phyloP scores from a whole-genome alignment of 2,329 filamentous ascomycete species.

The Aureobasidium sp. region DNA sequence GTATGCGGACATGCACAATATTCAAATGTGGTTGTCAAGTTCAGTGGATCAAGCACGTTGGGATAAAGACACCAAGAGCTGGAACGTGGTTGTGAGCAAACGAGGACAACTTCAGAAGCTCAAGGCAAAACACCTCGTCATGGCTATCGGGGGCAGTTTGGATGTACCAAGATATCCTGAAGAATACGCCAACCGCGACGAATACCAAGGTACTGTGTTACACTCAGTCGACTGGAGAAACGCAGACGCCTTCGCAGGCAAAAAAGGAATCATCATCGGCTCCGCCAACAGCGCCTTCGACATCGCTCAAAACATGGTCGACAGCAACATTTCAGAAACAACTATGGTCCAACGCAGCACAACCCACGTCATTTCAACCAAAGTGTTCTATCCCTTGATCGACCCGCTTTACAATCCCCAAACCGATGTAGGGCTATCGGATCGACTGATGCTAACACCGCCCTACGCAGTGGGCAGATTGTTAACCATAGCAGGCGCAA shows the following conservation, averaged over 20 bases:
- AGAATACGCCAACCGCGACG: conserved; percentile 20
- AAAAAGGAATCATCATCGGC: conserved; percentile 41
- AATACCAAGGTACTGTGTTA: conserved; percentile 33
- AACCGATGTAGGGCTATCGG: conserved; percentile 21
- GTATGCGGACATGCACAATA: conserved; percentile 25
- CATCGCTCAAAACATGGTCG: conserved; percentile 42
- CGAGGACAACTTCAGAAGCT: conserved; percentile 10
- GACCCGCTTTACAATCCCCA: conserved; percentile 21
- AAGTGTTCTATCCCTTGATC: background rate
- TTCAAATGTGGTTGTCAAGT: conserved; percentile 36
- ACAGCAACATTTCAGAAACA: conserved; percentile 35
- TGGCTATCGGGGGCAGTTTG: conserved; percentile 29
- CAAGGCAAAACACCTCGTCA: conserved; percentile 26
- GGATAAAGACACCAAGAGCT: conserved; percentile 31
- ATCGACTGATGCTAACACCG: conserved; percentile 18
- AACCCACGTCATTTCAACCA: conserved; percentile 24
- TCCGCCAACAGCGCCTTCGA: conserved; percentile 45
- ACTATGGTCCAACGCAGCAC: conserved; percentile 42
- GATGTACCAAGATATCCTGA: conserved; percentile 22
- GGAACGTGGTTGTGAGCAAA: conserved; percentile 27
- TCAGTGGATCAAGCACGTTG: conserved; percentile 33
- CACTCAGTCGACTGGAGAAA: conserved; percentile 33
- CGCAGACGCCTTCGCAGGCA: conserved; percentile 31
- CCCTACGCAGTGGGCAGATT: conserved; percentile 14
- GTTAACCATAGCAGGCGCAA: conserved; percentile 17